Percentiles rank a stretch among this genome's conserved stretches.
These are phyloP conservation scores for Torulaspora microellipsoides DNA, from an alignment of 805 yeast species.

Conservation along the genomic window DNA sequence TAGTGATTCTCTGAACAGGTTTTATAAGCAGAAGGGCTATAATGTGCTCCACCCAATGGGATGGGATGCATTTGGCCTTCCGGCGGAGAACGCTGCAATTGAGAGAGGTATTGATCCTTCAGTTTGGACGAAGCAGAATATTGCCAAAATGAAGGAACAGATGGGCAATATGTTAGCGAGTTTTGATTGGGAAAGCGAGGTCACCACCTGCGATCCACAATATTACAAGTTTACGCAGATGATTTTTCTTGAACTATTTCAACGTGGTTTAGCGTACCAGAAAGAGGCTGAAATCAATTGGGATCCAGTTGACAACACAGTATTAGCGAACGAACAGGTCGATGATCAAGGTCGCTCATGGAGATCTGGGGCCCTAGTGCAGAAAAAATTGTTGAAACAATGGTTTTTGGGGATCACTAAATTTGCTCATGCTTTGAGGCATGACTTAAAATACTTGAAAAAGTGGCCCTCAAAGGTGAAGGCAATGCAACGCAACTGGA, in stretches of 20 bases:
- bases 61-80: conserved; percentile 98
- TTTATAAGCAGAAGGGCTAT: conserved; percentile 67
- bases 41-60: conserved; percentile 95
- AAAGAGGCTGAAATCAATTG: conserved; percentile 88
- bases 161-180: conserved; percentile 73
- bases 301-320: conserved; percentile 97
- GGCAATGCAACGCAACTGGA: conserved; percentile 91
- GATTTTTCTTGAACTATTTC: conserved; percentile 66
- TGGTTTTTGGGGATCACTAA: conserved; percentile 93
- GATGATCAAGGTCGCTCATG: conserved; percentile 88
- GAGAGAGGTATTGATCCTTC: conserved; percentile 77
- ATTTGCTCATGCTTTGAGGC: conserved; percentile 61
- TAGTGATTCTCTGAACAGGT: conserved; percentile 78
- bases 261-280: conserved; percentile 80
- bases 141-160: conserved; percentile 81
- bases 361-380: conserved; percentile 96
- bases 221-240: conserved; percentile 93
- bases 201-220: conserved; percentile 79
- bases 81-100: conserved; percentile 97
- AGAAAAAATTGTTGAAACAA: conserved; percentile 73
- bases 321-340: conserved; percentile 94
- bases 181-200: conserved; percentile 91
- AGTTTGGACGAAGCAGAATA: conserved; percentile 77
- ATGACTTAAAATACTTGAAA: conserved; percentile 56
- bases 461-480: conserved; percentile 89